A percentile compares a stretch with the other conserved stretches of the same genome.
Evolutionary conservation across 1,284 basidiomycete species (phyloP).

Genomic region (Cryptococcus wingfieldii): DNA sequence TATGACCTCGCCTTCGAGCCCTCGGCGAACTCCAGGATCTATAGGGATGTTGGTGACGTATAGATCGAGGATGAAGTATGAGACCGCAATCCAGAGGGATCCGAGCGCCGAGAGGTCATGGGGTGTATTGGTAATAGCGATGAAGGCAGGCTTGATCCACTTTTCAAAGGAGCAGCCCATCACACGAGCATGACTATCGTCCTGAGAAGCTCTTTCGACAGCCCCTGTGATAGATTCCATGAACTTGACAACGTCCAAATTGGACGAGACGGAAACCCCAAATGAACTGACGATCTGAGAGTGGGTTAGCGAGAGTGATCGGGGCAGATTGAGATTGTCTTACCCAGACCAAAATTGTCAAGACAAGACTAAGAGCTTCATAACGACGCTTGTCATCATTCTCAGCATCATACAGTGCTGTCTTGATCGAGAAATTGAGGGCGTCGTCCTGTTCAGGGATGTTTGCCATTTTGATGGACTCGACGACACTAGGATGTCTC

Average conservation of each 20-base stretch:
- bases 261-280: constrained; percentile 1
- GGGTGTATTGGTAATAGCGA: background rate
- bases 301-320: background rate
- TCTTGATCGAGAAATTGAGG: constrained; percentile 24
- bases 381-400: constrained; percentile 6
- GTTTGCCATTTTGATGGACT: constrained; percentile 24
- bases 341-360: constrained; percentile 15
- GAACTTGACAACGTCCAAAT: background rate
- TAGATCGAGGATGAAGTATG: constrained; percentile 51
- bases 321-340: background rate
- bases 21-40: constrained; percentile 74
- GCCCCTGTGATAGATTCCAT: background rate
- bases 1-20: constrained; percentile 56
- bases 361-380: constrained; percentile 15
- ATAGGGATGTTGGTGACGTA: constrained; percentile 81
- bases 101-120: constrained; percentile 26
- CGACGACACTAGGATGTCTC: constrained; percentile 15
- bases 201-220: background rate
- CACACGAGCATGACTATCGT: background rate
- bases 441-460: constrained; percentile 34
- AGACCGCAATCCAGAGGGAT: constrained; percentile 61
- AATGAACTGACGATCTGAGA: constrained; percentile 22
- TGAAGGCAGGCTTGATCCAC: constrained; percentile 11
- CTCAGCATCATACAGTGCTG: constrained; percentile 21
- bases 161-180: background rate